Evolutionary conservation across 106 monocot species (phyloP).

Genomic region (Allium sativum): DNA sequence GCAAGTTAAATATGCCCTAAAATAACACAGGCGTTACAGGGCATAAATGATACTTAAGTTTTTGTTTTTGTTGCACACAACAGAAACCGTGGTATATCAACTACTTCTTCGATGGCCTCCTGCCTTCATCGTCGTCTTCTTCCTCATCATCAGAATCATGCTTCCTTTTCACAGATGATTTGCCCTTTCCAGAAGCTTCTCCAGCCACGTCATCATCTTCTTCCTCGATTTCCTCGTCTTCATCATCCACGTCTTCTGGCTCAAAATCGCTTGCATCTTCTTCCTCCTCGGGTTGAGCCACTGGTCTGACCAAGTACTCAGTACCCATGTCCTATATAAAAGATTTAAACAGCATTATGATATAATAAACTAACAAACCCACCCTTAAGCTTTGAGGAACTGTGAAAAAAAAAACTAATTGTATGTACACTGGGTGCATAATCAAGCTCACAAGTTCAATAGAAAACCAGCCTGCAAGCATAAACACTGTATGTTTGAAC

Average conservation of each 20-base stretch:
- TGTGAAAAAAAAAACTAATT: too few species aligned
- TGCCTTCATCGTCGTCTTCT: constrained; percentile 25
- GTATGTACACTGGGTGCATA: too few species aligned
- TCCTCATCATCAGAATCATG: constrained; percentile 23
- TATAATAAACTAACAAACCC: too few species aligned
- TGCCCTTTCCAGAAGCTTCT: constrained; percentile 12
- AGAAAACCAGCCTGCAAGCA: too few species aligned
- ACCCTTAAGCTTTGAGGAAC: too few species aligned
- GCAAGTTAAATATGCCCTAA: too few species aligned
- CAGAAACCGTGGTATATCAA: neutral
- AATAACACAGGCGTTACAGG: too few species aligned
- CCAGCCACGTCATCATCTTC: constrained; percentile 17
- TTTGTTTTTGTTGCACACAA: too few species aligned
- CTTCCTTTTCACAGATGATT: constrained; percentile 35
- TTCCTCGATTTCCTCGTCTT: constrained; percentile 38
- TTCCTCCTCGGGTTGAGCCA: constrained; percentile 45
- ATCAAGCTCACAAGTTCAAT: too few species aligned
- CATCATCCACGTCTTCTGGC: constrained; percentile 47
- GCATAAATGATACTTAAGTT: too few species aligned
- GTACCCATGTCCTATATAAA: constrained; percentile 38
- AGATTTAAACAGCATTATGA: too few species aligned
- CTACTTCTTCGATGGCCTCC: constrained; percentile 40
- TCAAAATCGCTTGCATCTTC: constrained; percentile 65
- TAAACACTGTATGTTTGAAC: too few species aligned
- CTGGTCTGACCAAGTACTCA: constrained; percentile 41